Conservation (phyloP, 2,329 filamentous ascomycete genomes). For the Colletotrichum lini region DNA sequence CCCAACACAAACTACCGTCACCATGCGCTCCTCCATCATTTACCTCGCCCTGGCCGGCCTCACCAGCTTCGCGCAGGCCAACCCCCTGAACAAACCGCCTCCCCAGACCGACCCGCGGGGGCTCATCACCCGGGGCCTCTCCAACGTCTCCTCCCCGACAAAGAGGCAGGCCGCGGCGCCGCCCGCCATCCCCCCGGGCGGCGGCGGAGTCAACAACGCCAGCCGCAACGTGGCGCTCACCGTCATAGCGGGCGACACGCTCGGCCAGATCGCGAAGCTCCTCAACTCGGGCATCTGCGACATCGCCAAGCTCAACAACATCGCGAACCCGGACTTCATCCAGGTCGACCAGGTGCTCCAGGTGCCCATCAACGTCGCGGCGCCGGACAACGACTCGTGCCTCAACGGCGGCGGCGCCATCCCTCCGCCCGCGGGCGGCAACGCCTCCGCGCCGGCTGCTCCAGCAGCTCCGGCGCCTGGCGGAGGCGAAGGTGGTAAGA, state of each 20-base stretch:
- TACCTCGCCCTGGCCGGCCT: slow-evolving; percentile 29
- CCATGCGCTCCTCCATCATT: slow-evolving; percentile 29
- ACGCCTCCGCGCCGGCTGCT: not conserved
- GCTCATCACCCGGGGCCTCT: slow-evolving; percentile 23
- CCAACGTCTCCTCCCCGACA: slow-evolving; percentile 4
- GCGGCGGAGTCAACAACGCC: slow-evolving; percentile 9
- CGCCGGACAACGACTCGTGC: slow-evolving; percentile 35
- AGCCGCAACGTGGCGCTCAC: slow-evolving; percentile 26
- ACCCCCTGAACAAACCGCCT: not conserved
- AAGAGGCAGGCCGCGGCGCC: slow-evolving; percentile 14
- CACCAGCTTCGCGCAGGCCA: slow-evolving; percentile 22
- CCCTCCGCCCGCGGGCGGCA: slow-evolving; percentile 2
- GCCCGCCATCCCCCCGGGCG: not conserved
- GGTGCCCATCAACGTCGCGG: slow-evolving; percentile 27
- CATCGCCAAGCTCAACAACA: slow-evolving; percentile 34
- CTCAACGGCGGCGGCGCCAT: slow-evolving; percentile 29
- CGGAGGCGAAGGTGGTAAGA: not conserved
- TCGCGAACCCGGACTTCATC: slow-evolving; percentile 34
- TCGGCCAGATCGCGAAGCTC: slow-evolving; percentile 29
- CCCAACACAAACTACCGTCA: not conserved
- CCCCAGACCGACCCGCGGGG: slow-evolving; percentile 9
- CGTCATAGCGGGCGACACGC: slow-evolving; percentile 22
- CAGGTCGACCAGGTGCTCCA: slow-evolving; percentile 11
- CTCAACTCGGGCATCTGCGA: slow-evolving; percentile 40
- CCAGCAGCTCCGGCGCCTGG: not conserved